Percentiles rank a stretch among this genome's conserved stretches.
These are phyloP conservation scores for Emergomyces orientalis DNA, from an alignment of 2,329 filamentous ascomycete genomes.

Conservation along the genomic window DNA sequence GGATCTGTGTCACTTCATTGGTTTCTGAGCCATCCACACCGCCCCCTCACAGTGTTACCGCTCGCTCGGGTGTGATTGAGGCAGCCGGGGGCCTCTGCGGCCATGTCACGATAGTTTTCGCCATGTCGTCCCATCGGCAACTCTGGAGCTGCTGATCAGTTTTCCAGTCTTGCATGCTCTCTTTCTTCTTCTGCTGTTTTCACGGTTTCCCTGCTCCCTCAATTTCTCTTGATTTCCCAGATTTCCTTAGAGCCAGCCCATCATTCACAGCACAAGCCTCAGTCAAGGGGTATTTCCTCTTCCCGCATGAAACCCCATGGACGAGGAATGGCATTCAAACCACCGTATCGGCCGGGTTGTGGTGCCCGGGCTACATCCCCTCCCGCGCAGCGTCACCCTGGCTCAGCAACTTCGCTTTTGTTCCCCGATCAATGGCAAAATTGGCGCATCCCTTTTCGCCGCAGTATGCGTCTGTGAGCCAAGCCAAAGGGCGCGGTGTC, in stretches of 20 bases:
- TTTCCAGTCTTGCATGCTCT: neutral
- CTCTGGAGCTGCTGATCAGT: neutral
- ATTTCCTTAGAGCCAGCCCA: neutral
- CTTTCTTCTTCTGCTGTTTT: neutral
- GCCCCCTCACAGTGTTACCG: neutral
- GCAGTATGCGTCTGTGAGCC: neutral
- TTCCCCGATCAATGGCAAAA: neutral
- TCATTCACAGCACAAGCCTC: neutral
- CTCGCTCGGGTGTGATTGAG: neutral
- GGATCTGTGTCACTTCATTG: neutral
- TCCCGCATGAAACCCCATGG: neutral
- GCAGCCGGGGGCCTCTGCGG: neutral
- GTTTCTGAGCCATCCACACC: neutral
- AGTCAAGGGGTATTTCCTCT: neutral
- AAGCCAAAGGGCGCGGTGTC: neutral
- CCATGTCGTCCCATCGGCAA: neutral
- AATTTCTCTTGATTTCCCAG: neutral
- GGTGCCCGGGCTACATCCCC: too few relatives aligned
- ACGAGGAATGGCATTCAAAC: too few relatives aligned
- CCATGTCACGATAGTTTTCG: neutral
- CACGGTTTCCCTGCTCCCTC: neutral
- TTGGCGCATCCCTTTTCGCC: neutral
- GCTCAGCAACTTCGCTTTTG: neutral
- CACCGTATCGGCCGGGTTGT: too few relatives aligned
- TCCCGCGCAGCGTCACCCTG: constrained; percentile 4